A percentile compares a stretch with the other conserved stretches of the same genome.
Conservation (phyloP, 768 basidiomycete species). For the Tricholoma furcatifolium region DNA sequence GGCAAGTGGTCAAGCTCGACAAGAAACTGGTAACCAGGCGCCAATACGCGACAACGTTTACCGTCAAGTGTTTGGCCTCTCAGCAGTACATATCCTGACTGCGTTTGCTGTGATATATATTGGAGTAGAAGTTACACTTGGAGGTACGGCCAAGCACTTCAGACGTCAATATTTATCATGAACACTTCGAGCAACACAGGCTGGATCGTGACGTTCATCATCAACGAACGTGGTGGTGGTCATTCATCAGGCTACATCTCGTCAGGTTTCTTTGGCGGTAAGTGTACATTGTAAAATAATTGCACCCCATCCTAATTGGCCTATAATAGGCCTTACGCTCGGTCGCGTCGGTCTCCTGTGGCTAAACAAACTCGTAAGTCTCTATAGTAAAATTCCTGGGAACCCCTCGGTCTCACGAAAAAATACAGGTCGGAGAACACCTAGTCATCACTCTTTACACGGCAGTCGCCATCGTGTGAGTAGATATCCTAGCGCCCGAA, state of each 20-base stretch:
- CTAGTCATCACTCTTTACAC: slow-evolving; percentile 31
- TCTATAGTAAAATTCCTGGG: not conserved
- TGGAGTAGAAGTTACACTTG: slow-evolving; percentile 51
- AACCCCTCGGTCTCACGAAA: not conserved
- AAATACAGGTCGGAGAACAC: slow-evolving; percentile 29
- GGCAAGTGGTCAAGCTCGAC: slow-evolving; percentile 25
- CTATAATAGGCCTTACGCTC: slow-evolving; percentile 40
- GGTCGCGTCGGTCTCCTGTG: slow-evolving; percentile 53
- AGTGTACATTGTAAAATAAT: not conserved
- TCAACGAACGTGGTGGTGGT: slow-evolving; percentile 43
- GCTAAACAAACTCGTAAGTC: slow-evolving; percentile 41
- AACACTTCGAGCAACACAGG: slow-evolving; percentile 25
- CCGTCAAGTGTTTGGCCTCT: slow-evolving; percentile 42
- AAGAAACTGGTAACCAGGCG: slow-evolving; percentile 12
- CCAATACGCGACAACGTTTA: slow-evolving; percentile 31
- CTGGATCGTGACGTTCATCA: slow-evolving; percentile 56
- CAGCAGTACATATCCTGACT: slow-evolving; percentile 44
- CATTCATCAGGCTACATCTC: slow-evolving; percentile 44
- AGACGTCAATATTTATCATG: not conserved
- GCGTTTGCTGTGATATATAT: slow-evolving; percentile 45
- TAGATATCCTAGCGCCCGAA: not conserved
- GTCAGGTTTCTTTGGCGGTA: slow-evolving; percentile 26
- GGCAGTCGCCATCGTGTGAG: slow-evolving; percentile 31
- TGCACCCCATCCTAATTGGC: not conserved
- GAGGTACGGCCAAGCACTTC: slow-evolving; percentile 29